Percentiles rank a stretch among this genome's conserved stretches.
Conservation (phyloP, 352 stramenopile genomes). For the Phytophthora pisi region DNA sequence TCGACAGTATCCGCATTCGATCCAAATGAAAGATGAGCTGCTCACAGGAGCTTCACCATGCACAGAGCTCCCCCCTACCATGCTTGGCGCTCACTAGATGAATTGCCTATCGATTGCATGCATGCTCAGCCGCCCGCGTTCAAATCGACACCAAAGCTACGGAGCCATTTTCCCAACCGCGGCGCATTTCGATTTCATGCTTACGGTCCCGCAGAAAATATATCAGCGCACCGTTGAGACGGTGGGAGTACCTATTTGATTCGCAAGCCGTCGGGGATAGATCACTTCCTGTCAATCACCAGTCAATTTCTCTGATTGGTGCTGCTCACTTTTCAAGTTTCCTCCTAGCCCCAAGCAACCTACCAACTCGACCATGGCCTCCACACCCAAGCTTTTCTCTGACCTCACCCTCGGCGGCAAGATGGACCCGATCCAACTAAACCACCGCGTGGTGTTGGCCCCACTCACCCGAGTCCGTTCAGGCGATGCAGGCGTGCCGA, state of each 20-base stretch:
- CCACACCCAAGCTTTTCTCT: constrained; percentile 2
- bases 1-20: neutral
- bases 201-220: neutral
- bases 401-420: constrained; percentile 10
- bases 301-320: neutral
- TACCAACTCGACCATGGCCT: neutral
- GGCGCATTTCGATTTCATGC: constrained; percentile 1
- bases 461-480: constrained; percentile 43
- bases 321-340: constrained; percentile 5
- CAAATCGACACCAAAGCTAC: neutral
- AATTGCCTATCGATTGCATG: neutral
- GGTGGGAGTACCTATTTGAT: neutral
- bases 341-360: neutral
- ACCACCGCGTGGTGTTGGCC: constrained; percentile 54
- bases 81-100: neutral
- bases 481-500: constrained; percentile 27
- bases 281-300: constrained; percentile 6
- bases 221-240: neutral
- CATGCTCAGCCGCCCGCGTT: neutral
- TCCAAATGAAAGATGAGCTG: neutral
- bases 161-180: neutral
- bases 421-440: constrained; percentile 32
- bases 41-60: neutral
- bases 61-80: neutral
- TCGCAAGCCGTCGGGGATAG: neutral